Base-by-base conservation (phyloP, 192 early-diverging fungal genomes). In the Podochytrium sp. region DNA sequence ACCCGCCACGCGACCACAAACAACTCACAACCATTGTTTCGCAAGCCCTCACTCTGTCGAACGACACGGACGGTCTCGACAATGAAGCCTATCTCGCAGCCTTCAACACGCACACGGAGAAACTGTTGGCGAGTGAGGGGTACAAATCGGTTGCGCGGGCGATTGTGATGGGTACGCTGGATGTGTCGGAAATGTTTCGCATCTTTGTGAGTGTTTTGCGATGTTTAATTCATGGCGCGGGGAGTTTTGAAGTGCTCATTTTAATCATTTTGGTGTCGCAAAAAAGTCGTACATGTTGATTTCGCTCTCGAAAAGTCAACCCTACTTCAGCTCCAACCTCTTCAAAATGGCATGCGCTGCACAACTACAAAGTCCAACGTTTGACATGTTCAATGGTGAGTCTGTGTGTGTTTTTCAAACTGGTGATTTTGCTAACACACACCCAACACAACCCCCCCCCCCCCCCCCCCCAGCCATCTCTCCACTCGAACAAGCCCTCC, bases 401-500 rank as follows among this genome's bases (percentile, higher is more conserved):
- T 25, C 0, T 55, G 7, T 55, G 5, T 23, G 5, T 55, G 5
- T 23, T 23, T 18, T 14, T 14, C 25, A 20, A 29, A 29, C 2
- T 27, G 12, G 29, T 57, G 29, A 57, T 14, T 25, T 29, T 57
- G 55, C 29, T 57, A 29, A 29, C 14, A 57, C 1, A 27, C 55
- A 25, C 23, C 52, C 7, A 55, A 27, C 30, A 55, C 7, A 6
- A 88, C 70, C 83, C 85, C 1, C 84, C 85, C 47, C 47, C 90
- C 10, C 72, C 85, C 43, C 85, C 84, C 16, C 69, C 16, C 18
- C 60, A 88, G 91, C 86, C 32, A 82, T 95, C 30, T 93, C 94
- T 0, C 64, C 94, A 40, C 86, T 98, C 2, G 93, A 96, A 78
- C 79, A 96, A 14, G 87, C 83, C 27, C 79, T 98, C 12, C 77